These are phyloP conservation scores for Ehretia macrophylla DNA, from an alignment of 257 asterid species.

Conservation along the genomic window DNA sequence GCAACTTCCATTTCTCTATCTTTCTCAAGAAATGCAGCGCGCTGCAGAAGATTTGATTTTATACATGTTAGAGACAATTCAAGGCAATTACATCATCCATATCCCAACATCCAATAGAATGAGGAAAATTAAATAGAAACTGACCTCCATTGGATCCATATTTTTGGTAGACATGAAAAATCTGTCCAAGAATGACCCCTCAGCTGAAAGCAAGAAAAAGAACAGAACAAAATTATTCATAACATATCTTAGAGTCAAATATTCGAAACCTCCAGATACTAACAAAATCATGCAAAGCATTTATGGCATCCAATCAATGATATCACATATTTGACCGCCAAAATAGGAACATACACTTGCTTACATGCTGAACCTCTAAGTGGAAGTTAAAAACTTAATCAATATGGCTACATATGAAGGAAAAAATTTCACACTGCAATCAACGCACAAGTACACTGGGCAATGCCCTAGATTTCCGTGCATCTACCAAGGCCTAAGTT, in stretches of 20 bases:
- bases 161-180: slow-evolving; percentile 76
- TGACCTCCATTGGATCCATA: slow-evolving; percentile 76
- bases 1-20: slow-evolving; percentile 97
- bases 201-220: slow-evolving; percentile 41
- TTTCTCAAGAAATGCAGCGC: slow-evolving; percentile 81
- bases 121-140: background rate
- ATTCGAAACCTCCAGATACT: background rate
- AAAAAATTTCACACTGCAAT: too few species aligned
- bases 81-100: slow-evolving; percentile 1
- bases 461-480: too few species aligned
- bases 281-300: background rate
- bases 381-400: too few species aligned
- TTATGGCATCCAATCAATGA: too few species aligned
- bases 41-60: slow-evolving; percentile 43
- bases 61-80: slow-evolving; percentile 9
- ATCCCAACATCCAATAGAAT: background rate
- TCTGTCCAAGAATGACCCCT: slow-evolving; percentile 79
- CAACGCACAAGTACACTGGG: too few species aligned
- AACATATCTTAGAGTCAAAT: background rate
- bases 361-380: too few species aligned
- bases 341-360: too few species aligned
- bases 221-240: slow-evolving; percentile 1
- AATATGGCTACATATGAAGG: too few species aligned
- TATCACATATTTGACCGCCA: too few species aligned
- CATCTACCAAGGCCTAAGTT: too few species aligned